These are phyloP conservation scores for Simmondsia chinensis DNA, from an alignment of 148 eudicot genomes.

Conservation along the genomic window DNA sequence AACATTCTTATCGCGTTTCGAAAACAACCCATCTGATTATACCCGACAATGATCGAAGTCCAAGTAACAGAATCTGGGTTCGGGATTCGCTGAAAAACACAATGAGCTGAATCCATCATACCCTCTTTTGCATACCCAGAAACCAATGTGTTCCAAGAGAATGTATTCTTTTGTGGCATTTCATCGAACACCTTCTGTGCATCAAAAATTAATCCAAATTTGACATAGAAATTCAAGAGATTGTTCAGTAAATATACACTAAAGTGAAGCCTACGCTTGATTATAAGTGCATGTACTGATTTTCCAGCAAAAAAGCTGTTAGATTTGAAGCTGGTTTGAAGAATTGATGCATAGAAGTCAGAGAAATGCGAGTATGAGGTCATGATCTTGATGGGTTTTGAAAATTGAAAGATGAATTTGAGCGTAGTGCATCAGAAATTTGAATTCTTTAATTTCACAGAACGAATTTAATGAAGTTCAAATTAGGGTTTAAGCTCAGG, in stretches of 20 bases:
- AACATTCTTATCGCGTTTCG: conserved; percentile 34
- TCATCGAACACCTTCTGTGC: conserved; percentile 41
- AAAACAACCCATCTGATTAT: conserved; percentile 38
- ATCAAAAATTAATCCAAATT: conserved; percentile 30
- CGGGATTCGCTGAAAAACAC: conserved; percentile 31
- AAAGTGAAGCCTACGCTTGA: conserved; percentile 46
- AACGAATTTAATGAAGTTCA: too few relatives aligned
- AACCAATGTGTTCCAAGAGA: conserved; percentile 57
- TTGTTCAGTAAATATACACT: conserved; percentile 49
- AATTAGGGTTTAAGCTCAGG: too few relatives aligned
- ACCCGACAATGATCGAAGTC: conserved; percentile 53
- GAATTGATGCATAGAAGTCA: conserved; percentile 25
- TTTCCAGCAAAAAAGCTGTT: conserved; percentile 23
- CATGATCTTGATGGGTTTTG: too few relatives aligned
- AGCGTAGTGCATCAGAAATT: too few relatives aligned
- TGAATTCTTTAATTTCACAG: too few relatives aligned
- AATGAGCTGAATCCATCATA: conserved; percentile 23
- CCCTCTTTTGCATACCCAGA: conserved; percentile 63
- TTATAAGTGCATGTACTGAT: conserved; percentile 40
- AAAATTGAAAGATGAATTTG: too few relatives aligned
- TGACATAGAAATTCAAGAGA: conserved; percentile 46
- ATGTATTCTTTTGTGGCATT: conserved; percentile 43
- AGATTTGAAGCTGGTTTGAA: conserved; percentile 39
- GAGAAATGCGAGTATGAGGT: too few relatives aligned
- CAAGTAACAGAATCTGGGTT: conserved; percentile 40